A percentile compares a stretch with the other conserved stretches of the same genome.
Evolutionary conservation across 257 asterid species (phyloP).

Genomic region (Solanum virginianum): DNA sequence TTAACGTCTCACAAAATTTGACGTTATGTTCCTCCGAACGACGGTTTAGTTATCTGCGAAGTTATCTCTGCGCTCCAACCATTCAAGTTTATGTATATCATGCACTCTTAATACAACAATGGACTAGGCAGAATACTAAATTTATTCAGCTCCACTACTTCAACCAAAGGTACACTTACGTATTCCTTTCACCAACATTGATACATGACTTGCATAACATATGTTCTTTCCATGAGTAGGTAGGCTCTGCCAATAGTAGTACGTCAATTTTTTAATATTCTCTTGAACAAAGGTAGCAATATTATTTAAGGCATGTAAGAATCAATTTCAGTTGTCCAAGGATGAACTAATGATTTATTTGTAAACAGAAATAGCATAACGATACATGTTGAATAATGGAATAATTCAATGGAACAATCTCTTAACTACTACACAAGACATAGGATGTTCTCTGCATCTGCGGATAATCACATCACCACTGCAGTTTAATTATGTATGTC

Average conservation of each 20-base stretch:
- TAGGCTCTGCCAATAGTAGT: background rate
- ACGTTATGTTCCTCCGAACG: background rate
- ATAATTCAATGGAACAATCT: background rate
- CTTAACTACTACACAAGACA: background rate
- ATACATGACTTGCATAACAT: background rate
- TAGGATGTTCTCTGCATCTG: background rate
- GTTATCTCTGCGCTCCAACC: background rate
- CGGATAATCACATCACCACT: background rate
- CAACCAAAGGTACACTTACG: background rate
- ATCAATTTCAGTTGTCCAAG: no score
- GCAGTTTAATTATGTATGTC: background rate
- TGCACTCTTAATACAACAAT: background rate
- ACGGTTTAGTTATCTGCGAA: accelerated
- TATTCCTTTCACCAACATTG: background rate
- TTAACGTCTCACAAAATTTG: background rate
- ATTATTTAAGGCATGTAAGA: background rate
- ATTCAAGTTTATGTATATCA: no score
- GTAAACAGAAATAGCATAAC: background rate
- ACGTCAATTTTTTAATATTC: accelerated
- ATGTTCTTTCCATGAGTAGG: background rate
- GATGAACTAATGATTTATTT: background rate
- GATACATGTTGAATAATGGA: background rate
- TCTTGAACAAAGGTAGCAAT: background rate
- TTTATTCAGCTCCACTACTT: background rate
- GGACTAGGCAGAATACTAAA: background rate